Conservation (phyloP, 805 yeast species). For the Komagataella populi region DNA sequence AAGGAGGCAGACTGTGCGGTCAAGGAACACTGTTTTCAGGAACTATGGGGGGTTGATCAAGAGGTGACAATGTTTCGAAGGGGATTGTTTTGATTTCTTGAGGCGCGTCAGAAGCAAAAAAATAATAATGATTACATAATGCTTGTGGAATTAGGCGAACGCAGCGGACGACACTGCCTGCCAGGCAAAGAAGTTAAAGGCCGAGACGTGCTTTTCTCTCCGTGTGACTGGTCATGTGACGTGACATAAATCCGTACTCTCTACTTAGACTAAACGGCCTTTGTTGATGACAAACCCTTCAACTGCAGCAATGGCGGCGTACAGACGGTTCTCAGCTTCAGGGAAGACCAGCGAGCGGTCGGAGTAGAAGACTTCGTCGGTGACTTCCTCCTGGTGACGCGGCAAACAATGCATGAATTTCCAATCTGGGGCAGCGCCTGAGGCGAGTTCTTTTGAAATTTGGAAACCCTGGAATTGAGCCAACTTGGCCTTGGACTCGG, state of each 20-base stretch:
- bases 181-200: background rate
- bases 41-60: background rate
- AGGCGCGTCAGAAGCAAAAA: background rate
- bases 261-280: conserved; percentile 27
- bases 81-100: background rate
- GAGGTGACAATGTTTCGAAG: background rate
- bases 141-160: background rate
- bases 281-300: conserved; percentile 83
- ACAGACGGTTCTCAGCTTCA: conserved; percentile 92
- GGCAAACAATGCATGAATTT: conserved; percentile 98
- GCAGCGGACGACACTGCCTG: background rate
- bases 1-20: background rate
- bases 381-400: conserved; percentile 88
- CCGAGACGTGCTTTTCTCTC: too few relatives aligned
- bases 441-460: conserved; percentile 53
- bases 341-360: conserved; percentile 77
- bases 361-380: conserved; percentile 84
- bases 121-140: background rate
- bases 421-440: conserved; percentile 45
- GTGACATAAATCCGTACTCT: background rate
- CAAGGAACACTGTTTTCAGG: background rate
- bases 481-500: conserved; percentile 56
- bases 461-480: conserved; percentile 81
- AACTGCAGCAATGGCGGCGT: conserved; percentile 90
- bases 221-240: background rate